Percentiles rank a stretch among this genome's conserved stretches.
Evolutionary conservation across 441 rosid species (phyloP).

Genomic region (Macaranga tanarius): DNA sequence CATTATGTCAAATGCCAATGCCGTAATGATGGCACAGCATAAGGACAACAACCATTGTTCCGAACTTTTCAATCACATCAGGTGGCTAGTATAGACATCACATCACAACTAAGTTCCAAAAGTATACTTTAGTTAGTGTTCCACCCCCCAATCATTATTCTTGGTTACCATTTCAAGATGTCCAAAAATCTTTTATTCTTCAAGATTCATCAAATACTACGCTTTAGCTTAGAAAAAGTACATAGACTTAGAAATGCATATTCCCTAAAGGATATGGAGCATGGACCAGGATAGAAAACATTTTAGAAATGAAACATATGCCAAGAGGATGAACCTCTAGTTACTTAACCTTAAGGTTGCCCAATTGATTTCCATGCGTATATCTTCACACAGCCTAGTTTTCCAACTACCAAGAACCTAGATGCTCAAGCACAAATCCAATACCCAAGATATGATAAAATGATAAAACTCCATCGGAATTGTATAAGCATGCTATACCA

Average conservation of each 20-base stretch:
- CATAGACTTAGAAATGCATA: conserved; percentile 2
- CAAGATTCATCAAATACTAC: too few species aligned
- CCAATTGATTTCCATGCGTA: not conserved
- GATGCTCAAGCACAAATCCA: conserved; percentile 3
- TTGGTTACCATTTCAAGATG: not conserved
- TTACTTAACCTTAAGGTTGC: not conserved
- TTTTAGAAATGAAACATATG: not conserved
- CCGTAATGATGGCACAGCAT: not conserved
- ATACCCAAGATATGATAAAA: not conserved
- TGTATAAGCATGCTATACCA: not conserved
- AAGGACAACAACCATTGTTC: not conserved
- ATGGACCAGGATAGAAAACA: not conserved
- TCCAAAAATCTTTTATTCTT: not conserved
- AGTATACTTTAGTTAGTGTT: not conserved
- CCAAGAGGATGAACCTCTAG: not conserved
- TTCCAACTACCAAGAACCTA: not conserved
- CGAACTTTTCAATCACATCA: not conserved
- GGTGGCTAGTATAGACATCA: not conserved
- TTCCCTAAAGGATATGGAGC: not conserved
- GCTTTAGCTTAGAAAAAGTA: not conserved
- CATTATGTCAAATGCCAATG: not conserved
- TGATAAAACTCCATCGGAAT: not conserved
- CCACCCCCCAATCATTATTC: too few species aligned
- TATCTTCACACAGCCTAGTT: not conserved
- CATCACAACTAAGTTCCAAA: not conserved